phyloP scores from a whole-genome alignment of 352 stramenopile species.

The Phytophthora idaei region DNA sequence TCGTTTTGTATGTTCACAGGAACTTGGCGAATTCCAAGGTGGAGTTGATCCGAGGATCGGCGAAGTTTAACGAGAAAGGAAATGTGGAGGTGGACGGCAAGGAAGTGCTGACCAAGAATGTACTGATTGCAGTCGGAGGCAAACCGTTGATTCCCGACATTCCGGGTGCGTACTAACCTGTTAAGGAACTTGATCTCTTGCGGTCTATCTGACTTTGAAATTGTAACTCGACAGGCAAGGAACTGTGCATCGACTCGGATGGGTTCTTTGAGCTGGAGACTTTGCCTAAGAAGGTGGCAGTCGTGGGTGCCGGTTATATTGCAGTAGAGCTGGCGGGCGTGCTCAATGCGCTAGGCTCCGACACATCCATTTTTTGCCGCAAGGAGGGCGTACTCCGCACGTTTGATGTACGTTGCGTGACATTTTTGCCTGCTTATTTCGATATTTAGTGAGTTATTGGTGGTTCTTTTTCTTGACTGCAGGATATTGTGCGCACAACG shows the following conservation, averaged over 20 bases:
- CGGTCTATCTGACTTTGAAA: background rate
- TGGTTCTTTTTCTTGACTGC: background rate
- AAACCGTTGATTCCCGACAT: constrained; percentile 66
- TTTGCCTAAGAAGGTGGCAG: constrained; percentile 92
- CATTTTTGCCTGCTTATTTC: background rate
- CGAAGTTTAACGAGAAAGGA: constrained; percentile 81
- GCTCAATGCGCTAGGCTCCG: constrained; percentile 91
- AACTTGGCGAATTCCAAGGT: constrained; percentile 93
- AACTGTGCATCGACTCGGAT: constrained; percentile 95
- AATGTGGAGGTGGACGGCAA: constrained; percentile 83
- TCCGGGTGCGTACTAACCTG: constrained; percentile 31
- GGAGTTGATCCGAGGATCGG: constrained; percentile 86
- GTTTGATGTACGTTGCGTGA: constrained; percentile 76
- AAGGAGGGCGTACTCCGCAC: constrained; percentile 83
- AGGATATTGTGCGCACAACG: constrained; percentile 55
- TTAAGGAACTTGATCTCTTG: background rate
- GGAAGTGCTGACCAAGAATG: constrained; percentile 57
- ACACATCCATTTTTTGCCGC: constrained; percentile 92
- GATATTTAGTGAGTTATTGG: constrained; percentile 4
- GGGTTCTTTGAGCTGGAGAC: constrained; percentile 97
- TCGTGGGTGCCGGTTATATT: constrained; percentile 99
- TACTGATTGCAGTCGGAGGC: constrained; percentile 70
- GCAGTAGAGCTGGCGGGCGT: constrained; percentile 97
- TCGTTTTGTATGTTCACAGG: constrained; percentile 26
- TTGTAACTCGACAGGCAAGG: constrained; percentile 53